Conservation (phyloP, 805 yeast genomes). For the Lachancea nothofagi region DNA sequence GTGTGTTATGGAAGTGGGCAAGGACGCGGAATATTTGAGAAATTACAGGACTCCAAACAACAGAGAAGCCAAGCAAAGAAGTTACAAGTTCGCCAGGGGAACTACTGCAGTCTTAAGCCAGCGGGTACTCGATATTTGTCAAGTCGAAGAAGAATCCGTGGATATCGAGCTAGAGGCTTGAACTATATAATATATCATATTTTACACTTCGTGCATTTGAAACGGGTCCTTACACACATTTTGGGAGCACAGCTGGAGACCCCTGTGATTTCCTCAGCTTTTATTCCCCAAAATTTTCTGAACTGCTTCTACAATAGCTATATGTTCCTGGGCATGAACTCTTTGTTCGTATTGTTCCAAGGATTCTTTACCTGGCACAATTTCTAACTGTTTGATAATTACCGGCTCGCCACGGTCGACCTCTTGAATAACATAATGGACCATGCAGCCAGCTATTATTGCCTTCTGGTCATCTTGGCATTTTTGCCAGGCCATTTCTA, state of each 20-base stretch:
- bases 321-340: conserved; percentile 80
- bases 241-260: no score
- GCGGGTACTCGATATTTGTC: conserved; percentile 58
- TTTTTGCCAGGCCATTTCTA: conserved; percentile 92
- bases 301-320: conserved; percentile 91
- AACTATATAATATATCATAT: conserved; percentile 4
- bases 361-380: conserved; percentile 59
- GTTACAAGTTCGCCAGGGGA: conserved; percentile 84
- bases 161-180: conserved; percentile 23
- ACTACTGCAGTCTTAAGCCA: conserved; percentile 84
- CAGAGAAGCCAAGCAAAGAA: conserved; percentile 72
- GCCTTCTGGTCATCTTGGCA: conserved; percentile 65
- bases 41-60: conserved; percentile 89
- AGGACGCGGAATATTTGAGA: conserved; percentile 79
- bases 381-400: conserved; percentile 69
- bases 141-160: conserved; percentile 59
- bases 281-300: conserved; percentile 43
- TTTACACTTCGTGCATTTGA: conserved; percentile 6
- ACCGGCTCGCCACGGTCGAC: conserved; percentile 93
- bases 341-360: conserved; percentile 75
- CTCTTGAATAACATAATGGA: conserved; percentile 91
- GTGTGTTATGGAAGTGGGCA: conserved; percentile 92
- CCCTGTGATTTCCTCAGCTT: neutral
- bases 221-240: no score
- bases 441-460: conserved; percentile 88